Evolutionary conservation across 768 basidiomycete genomes (phyloP).

Genomic region (Pleurotus sapidus): DNA sequence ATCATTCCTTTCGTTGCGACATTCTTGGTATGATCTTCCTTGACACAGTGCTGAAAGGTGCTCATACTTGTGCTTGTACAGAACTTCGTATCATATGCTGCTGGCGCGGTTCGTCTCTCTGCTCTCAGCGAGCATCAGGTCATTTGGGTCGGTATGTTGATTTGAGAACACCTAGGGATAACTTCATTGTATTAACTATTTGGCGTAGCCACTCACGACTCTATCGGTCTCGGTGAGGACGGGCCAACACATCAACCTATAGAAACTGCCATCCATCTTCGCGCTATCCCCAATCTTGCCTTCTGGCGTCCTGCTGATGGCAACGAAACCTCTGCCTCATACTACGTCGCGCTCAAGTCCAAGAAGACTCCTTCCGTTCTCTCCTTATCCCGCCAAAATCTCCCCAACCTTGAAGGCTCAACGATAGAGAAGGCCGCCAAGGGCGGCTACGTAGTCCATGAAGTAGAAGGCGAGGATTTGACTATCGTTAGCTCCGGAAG

Average conservation of each 20-base stretch:
- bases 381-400: conserved; percentile 83
- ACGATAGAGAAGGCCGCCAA: conserved; percentile 78
- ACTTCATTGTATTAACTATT: not conserved
- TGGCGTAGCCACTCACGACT: conserved; percentile 85
- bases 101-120: conserved; percentile 88
- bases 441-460: conserved; percentile 90
- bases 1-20: conserved; percentile 90
- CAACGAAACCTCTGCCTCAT: conserved; percentile 95
- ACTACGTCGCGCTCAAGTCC: conserved; percentile 75
- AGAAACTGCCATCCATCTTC: conserved; percentile 83
- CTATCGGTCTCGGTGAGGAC: conserved; percentile 89
- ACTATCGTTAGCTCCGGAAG: conserved; percentile 89
- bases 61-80: conserved; percentile 23
- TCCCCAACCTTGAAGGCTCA: conserved; percentile 89
- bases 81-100: conserved; percentile 94
- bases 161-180: not conserved
- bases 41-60: not conserved
- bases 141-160: conserved; percentile 82
- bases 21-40: conserved; percentile 62
- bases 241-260: conserved; percentile 96
- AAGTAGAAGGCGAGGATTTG: conserved; percentile 76
- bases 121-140: conserved; percentile 88
- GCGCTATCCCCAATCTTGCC: conserved; percentile 87
- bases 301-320: conserved; percentile 95
- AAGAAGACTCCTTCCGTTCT: conserved; percentile 79